Evolutionary conservation across 768 basidiomycete species (phyloP).

Genomic region (Mycena epipterygia): DNA sequence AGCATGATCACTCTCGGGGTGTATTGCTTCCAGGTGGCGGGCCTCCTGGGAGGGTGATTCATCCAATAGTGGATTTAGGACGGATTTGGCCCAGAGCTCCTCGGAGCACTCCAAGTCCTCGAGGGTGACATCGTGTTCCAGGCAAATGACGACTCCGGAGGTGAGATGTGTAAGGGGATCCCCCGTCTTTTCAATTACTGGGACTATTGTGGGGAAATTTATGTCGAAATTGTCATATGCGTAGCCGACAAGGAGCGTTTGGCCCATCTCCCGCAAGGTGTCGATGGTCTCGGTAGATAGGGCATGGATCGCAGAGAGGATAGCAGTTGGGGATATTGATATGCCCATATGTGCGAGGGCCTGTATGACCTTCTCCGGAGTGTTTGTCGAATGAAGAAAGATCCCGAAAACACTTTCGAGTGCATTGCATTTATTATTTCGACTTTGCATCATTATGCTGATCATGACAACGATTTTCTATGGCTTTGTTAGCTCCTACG

Average conservation of each 20-base stretch:
- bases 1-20: slow-evolving; percentile 34
- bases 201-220: slow-evolving; percentile 45
- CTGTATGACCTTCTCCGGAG: slow-evolving; percentile 44
- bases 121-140: slow-evolving; percentile 39
- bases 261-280: no score
- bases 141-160: slow-evolving; percentile 46
- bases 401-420: slow-evolving; percentile 36
- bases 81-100: slow-evolving; percentile 49
- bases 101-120: slow-evolving; percentile 49
- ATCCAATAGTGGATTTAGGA: slow-evolving; percentile 5
- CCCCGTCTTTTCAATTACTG: slow-evolving; percentile 44
- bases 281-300: slow-evolving; percentile 42
- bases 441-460: slow-evolving; percentile 35
- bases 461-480: slow-evolving; percentile 8
- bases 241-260: slow-evolving; percentile 42
- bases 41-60: not conserved
- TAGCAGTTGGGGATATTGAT: slow-evolving; percentile 43
- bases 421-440: slow-evolving; percentile 37
- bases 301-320: slow-evolving; percentile 39
- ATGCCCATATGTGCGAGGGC: slow-evolving; percentile 46
- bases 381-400: slow-evolving; percentile 40
- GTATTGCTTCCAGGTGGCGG: slow-evolving; percentile 8
- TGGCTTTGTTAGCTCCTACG: not conserved
- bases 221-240: slow-evolving; percentile 63
- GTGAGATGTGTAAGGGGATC: slow-evolving; percentile 50